Evolutionary conservation across 1,284 basidiomycete genomes (phyloP).

Genomic region (Coniophora puteana): DNA sequence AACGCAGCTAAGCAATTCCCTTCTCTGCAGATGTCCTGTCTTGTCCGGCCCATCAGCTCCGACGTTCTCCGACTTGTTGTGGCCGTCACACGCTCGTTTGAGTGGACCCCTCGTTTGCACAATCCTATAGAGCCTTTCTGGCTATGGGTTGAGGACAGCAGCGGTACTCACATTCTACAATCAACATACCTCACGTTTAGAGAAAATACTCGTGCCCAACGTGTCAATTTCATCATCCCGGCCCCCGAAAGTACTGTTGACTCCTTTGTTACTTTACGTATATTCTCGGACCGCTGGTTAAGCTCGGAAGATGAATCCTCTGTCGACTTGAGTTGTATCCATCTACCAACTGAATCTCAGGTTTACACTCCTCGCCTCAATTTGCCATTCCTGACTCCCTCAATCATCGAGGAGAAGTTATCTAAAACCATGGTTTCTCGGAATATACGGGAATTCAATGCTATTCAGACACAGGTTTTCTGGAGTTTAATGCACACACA

Average conservation of each 20-base stretch:
- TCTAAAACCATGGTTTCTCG: too few species aligned
- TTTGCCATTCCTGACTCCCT: slow-evolving; percentile 79
- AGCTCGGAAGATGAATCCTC: slow-evolving; percentile 79
- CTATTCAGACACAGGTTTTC: slow-evolving; percentile 87
- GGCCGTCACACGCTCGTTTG: slow-evolving; percentile 66
- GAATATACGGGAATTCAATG: slow-evolving; percentile 73
- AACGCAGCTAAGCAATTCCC: slow-evolving; percentile 89
- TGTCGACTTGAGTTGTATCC: slow-evolving; percentile 65
- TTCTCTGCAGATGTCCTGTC: slow-evolving; percentile 61
- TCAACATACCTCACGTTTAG: slow-evolving; percentile 72
- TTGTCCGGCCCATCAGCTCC: slow-evolving; percentile 77
- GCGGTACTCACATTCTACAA: slow-evolving; percentile 81
- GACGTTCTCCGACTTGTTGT: slow-evolving; percentile 83
- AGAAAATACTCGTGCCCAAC: slow-evolving; percentile 53
- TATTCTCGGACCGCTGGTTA: slow-evolving; percentile 92
- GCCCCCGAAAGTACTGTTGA: slow-evolving; percentile 56
- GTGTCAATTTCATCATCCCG: slow-evolving; percentile 81
- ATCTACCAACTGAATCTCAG: slow-evolving; percentile 72
- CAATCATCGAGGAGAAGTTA: too few species aligned
- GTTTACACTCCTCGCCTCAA: slow-evolving; percentile 73
- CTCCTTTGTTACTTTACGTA: slow-evolving; percentile 66
- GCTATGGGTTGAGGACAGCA: slow-evolving; percentile 92
- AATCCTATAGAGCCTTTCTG: slow-evolving; percentile 87
- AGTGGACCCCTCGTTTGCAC: slow-evolving; percentile 83
- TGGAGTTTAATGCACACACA: slow-evolving; percentile 80